Evolutionary conservation across 768 basidiomycete species (phyloP), one percentile per base, ranked within the genome.

Genomic region (Dacryopinax primogenitus): DNA sequence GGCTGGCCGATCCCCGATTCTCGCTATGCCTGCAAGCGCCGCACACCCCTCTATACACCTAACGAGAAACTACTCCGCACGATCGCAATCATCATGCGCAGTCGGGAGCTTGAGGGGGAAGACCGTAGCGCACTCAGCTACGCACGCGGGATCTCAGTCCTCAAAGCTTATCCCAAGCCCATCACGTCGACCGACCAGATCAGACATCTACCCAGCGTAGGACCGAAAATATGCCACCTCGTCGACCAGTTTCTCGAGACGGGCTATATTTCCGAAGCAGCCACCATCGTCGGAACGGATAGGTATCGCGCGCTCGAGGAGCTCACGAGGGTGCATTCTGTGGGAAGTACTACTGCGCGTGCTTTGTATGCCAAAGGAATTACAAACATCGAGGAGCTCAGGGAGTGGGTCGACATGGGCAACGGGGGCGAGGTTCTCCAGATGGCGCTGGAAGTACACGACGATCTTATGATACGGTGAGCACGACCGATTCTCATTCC

Each of bases 111-210:
- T 1, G 90, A 92, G 71, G 84, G 86, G 13, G 80, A 87, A 62
- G 78, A 80, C 23, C 76, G 82, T 32, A 88, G 86, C 69, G 83
- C 85, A 39, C 74, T 92, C 61, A 84, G 84, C 67, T 92, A 92
- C 68, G 79, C 84, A 34, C 79, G 88, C 61, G 84, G 86, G 1
- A 84, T 90, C 68, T 79, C 84, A n/a, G 86, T 86, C 13, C 51
- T 58, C 51, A 58, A 58, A 32, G 51, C 51, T 30, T 58, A 58
- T 30, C 51, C 51, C 3, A 23, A 30, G 51, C 26, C 3, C 9
- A 58, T 58, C 23, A 58, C 51, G 26, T 58, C 51, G 26, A 6
- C 21, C 51, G 12, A 23, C 4, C 51, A 58, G 32, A 58, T 58
- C 51, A 3, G 4, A 13, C 32, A 23, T 21, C 51, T 58, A 23